Evolutionary conservation across 257 asterid genomes (phyloP).

Genomic region (Cruciata laevipes): DNA sequence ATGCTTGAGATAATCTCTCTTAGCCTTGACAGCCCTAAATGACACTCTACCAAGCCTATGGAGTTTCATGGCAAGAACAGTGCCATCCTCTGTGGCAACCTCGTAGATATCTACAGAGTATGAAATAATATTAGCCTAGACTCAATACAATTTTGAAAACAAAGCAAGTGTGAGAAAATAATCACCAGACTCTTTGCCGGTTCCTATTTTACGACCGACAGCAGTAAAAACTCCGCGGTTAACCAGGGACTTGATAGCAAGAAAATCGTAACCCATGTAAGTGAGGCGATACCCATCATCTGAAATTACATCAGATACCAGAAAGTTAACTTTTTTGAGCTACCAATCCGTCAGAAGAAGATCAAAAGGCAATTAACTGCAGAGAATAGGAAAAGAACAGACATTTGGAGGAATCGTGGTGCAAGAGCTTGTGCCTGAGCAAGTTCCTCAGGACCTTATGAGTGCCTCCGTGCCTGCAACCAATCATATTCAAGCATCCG

Average conservation of each 20-base stretch:
- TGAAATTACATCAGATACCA: conserved; percentile 13
- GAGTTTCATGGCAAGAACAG: conserved; percentile 87
- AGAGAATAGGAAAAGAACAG: neutral
- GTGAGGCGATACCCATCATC: conserved; percentile 99
- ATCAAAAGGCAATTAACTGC: neutral
- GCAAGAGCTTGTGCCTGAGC: conserved; percentile 91
- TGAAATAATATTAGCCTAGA: neutral
- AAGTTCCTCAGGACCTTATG: conserved; percentile 92
- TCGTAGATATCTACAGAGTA: conserved; percentile 72
- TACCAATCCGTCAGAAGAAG: neutral
- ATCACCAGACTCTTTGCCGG: conserved; percentile 94
- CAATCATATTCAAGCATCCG: neutral
- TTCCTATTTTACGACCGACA: conserved; percentile 98
- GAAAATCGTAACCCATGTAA: conserved; percentile 94
- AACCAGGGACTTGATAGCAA: conserved; percentile 87
- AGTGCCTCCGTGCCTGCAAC: conserved; percentile 84
- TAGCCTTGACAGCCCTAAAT: conserved; percentile 91
- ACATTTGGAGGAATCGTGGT: conserved; percentile 95
- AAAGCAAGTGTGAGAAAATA: neutral
- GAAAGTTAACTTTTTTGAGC: neutral
- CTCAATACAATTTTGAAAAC: neutral
- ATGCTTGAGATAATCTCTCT: conserved; percentile 97
- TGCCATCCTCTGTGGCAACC: conserved; percentile 94
- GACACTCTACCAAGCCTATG: conserved; percentile 96
- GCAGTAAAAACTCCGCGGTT: conserved; percentile 82